Conservation (phyloP, 2,329 filamentous ascomycete species). For the Aspergillus neotritici region DNA sequence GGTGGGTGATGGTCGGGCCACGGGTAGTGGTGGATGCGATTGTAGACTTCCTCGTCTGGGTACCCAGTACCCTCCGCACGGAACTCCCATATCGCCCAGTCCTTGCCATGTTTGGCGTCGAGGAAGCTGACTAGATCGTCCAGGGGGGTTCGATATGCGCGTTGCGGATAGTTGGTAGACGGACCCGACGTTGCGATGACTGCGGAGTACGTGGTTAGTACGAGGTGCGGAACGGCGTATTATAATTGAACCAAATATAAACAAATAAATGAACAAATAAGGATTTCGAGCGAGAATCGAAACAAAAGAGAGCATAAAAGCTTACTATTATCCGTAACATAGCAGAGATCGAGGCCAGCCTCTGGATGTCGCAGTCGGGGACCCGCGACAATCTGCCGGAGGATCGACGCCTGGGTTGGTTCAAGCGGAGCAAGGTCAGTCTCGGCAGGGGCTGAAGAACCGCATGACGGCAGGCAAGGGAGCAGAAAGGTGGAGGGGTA, state of each 20-base stretch:
- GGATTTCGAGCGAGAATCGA: neutral
- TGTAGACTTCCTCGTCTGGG: conserved; percentile 81
- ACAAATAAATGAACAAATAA: neutral
- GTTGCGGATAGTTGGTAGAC: conserved; percentile 79
- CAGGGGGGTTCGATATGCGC: conserved; percentile 89
- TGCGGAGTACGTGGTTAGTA: conserved; percentile 17
- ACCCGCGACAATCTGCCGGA: conserved; percentile 86
- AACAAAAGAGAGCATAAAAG: neutral
- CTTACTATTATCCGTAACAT: conserved; percentile 72
- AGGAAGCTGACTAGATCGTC: conserved; percentile 82
- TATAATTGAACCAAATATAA: neutral
- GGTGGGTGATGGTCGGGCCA: conserved; percentile 98
- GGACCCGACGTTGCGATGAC: conserved; percentile 76
- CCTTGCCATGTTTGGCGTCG: conserved; percentile 70
- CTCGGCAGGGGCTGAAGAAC: conserved; percentile 7
- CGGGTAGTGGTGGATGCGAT: conserved; percentile 81
- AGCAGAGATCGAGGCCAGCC: conserved; percentile 87
- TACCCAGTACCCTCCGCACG: conserved; percentile 95
- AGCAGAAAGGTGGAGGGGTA: neutral
- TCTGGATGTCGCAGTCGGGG: conserved; percentile 79
- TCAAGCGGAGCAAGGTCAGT: conserved; percentile 13
- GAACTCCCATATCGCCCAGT: conserved; percentile 98
- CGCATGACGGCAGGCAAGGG: too few relatives aligned
- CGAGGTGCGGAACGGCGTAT: neutral
- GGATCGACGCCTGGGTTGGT: conserved; percentile 57